Base-by-base conservation (phyloP, 148 eudicot species). In the Limonium bicolor region DNA sequence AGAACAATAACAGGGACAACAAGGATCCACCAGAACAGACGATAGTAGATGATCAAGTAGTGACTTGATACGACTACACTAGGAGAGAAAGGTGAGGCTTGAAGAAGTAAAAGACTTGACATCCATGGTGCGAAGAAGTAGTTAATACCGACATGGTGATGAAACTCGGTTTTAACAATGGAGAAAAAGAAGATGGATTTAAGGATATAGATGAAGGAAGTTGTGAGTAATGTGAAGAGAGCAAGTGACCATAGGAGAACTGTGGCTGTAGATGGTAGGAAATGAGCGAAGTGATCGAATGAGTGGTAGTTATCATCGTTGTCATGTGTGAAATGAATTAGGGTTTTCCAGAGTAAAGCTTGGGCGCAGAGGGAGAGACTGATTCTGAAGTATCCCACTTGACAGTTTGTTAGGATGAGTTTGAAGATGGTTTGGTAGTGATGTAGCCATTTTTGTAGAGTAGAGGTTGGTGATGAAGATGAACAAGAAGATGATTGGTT, bases 61-160 rank as follows among this genome's bases (percentile, higher is more conserved):
- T n/a, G n/a, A 42, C 48, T 41, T 46, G 33, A 28, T 46, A 17
- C 31, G 18, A 15, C 20, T 41, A 6, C 44, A 17, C 13, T 20
- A 44, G 14, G 20, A 27, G 21, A 1, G 41, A 65, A 64, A 0
- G 94, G 94, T 0, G 76, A 51, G 0, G 84, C 65, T 51, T 76
- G 81, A 7, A 83, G 81, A 27, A 83, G 46, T 0, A 83, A 41
- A 2, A 79, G 64, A 58, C 62, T 63, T 0, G 88, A 79, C 10
- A 76, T 73, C 69, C 76, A 83, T 2, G 94, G 94, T 6, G 75
- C 78, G 30, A 65, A 83, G 27, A 83, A 37, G 66, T 79, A 83
- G 59, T 83, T 76, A 3, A 76, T 87, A 1, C 81, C 72, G 0
- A 83, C 73, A 45, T 63, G 76, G 67, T 79, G 70, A 20, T 59